Base-by-base conservation (phyloP, 2,329 filamentous ascomycete species). In the Monosporascus sp. region DNA sequence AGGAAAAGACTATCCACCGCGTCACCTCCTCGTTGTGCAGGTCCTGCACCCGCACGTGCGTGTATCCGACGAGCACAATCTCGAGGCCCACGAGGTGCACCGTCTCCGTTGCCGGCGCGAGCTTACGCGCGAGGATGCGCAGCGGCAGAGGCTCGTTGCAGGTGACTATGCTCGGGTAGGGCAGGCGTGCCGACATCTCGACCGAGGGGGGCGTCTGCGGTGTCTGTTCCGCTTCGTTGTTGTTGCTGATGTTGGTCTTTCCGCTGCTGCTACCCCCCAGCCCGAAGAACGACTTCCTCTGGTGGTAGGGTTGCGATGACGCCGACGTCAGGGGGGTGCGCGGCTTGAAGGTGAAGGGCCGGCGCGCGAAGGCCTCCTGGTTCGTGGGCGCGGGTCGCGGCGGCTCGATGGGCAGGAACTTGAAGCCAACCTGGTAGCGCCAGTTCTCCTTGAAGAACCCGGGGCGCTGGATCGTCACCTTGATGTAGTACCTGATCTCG, bases 401-500 rank as follows among this genome's bases (percentile, higher is more conserved):
- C 6, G 90, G 89, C 69, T 99, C 94, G 60, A 97, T 93, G 5
- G 94, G 94, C 38, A 97, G 79, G 67, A 99, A 94, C 54, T 89
- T 93, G 72, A 97, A 87, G 37, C 85, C 83, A 37, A 79, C 65
- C 57, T 81, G 75, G 58, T 78, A 77, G 20, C 92, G 79, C 69
- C 90, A 88, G 64, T 97, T 97, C 72, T 96, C 91, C 66, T 93
- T 93, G 71, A 95, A 90, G 54, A 97, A 79, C 15, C 88, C 86
- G 0, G 91, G 90, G n/a, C 91, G 80, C 64, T 91, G 89, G 6
- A 97, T 85, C 0, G 94, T 97, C n/a, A 88, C 90, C 69, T 99
- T 99, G 66, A 97, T 80, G 67, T 89, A 99, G 72, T 99, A 99
- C 60, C 86, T 82, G 55, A 97, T 92, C 70, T 96, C 91, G 22